phyloP scores from a whole-genome alignment of 1,139 yeast species.

The Geotrichum candidum region DNA sequence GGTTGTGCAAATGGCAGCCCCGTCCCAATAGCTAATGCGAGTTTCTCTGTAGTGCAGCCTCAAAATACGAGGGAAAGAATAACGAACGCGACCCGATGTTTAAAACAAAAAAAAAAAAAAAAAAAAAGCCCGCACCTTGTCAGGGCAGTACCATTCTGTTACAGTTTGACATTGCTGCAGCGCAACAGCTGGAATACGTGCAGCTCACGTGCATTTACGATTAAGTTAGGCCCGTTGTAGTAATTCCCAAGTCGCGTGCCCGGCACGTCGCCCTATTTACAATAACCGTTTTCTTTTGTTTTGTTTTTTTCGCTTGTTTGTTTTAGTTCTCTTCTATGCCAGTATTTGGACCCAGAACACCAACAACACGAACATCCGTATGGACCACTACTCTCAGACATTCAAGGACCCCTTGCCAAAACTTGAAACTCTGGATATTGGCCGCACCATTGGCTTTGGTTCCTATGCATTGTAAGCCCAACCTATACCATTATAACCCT shows the following conservation, averaged over 20 bases:
- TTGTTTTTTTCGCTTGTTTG: neutral
- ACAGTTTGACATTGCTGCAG: neutral
- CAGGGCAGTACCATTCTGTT: neutral
- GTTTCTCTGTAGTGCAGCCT: too few relatives aligned
- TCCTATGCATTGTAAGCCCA: constrained; percentile 7
- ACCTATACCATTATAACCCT: too few relatives aligned
- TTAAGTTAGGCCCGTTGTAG: neutral
- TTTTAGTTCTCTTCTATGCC: neutral
- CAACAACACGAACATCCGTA: neutral
- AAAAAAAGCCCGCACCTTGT: neutral
- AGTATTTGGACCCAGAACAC: neutral
- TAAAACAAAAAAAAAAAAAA: neutral
- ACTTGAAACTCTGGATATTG: constrained; percentile 4
- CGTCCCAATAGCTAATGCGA: too few relatives aligned
- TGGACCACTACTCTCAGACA: constrained; percentile 4
- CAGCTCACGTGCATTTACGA: neutral
- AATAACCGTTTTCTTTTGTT: too few relatives aligned
- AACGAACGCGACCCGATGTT: too few relatives aligned
- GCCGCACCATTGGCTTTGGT: constrained; percentile 3
- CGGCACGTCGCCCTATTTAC: neutral
- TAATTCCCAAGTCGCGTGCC: neutral
- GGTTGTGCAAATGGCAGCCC: too few relatives aligned
- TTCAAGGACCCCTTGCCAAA: constrained; percentile 7
- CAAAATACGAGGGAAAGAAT: too few relatives aligned
- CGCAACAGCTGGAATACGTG: neutral